Base-by-base conservation (phyloP, 1,139 yeast genomes). In the Saccharomyces hybrid region DNA sequence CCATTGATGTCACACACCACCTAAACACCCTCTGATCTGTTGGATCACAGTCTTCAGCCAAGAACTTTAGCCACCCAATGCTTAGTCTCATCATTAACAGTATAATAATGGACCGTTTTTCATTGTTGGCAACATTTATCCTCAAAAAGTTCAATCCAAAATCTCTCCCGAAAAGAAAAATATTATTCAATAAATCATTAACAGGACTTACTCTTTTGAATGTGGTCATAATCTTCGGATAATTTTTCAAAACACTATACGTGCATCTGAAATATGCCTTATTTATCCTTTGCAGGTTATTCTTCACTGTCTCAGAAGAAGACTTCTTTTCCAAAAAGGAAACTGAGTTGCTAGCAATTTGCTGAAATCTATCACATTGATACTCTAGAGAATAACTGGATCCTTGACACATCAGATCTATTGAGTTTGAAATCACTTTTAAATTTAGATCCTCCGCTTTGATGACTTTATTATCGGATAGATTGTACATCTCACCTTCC, bases 1-100 rank as follows among this genome's bases (percentile, higher is more conserved):
- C 99, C 62, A 93, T 77, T 0, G 99, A 98, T 14, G 88, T 78
- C 24, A 93, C 98, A 72, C 97, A 89, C 96, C 97, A 93, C 64
- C 96, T 77, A 68, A 93, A 93, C 0, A 98, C 93, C 64, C 84
- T 87, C 55, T 87, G 79, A 64, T 91, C 98, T 0, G 96, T 86
- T 0, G 97, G 96, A 21, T 84, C 84, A 73, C 99, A 93, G 65
- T 91, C 98, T 70, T 93, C 98, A 62, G 95, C 88, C 42, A 93
- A 83, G 66, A 89, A 91, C 57, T 90, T 81, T 7, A 93, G 86
- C 99, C 99, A 93, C 56, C 87, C 95, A 53, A 90, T 83, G 49
- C 95, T 82, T 57, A 90, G 72, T 57, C 83, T 83, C 42, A 91
- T 83, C 68, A 93, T 78, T 61, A 83, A 81, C 75, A 86, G 76